Conservation (phyloP, 768 basidiomycete species). For the Pleurotus salmoneostramineus region DNA sequence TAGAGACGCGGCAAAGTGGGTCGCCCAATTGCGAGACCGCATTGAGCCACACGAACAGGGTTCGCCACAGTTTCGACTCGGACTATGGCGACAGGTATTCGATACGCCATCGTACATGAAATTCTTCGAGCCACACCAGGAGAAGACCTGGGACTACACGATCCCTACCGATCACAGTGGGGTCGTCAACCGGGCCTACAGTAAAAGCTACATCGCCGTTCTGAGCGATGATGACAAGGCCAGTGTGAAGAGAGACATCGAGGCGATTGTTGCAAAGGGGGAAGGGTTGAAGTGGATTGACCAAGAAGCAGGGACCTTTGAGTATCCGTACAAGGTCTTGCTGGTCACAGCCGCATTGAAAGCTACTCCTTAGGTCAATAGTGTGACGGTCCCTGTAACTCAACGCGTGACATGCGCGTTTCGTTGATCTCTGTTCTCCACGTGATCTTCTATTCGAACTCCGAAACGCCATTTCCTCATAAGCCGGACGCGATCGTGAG, state of each 20-base stretch:
- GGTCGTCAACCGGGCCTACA: slow-evolving; percentile 63
- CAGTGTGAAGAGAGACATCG: slow-evolving; percentile 46
- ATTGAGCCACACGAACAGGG: slow-evolving; percentile 68
- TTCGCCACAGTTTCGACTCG: slow-evolving; percentile 80
- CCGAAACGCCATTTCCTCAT: slow-evolving; percentile 10
- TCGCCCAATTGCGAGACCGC: slow-evolving; percentile 63
- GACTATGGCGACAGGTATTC: slow-evolving; percentile 71
- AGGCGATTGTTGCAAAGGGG: slow-evolving; percentile 51
- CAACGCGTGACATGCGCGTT: slow-evolving; percentile 6
- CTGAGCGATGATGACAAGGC: slow-evolving; percentile 54
- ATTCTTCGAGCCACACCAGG: slow-evolving; percentile 56
- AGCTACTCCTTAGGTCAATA: neutral
- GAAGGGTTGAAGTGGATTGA: slow-evolving; percentile 76
- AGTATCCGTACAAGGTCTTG: slow-evolving; percentile 74
- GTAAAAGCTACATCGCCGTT: slow-evolving; percentile 83
- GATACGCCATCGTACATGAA: slow-evolving; percentile 54
- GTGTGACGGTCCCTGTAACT: neutral
- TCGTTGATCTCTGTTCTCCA: slow-evolving; percentile 7
- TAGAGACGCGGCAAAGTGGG: slow-evolving; percentile 68
- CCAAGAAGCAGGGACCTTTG: slow-evolving; percentile 65
- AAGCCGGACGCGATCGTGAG: slow-evolving; percentile 9
- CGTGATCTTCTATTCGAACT: slow-evolving; percentile 7
- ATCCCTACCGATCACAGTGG: slow-evolving; percentile 50
- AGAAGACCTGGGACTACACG: slow-evolving; percentile 50
- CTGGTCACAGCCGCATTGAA: slow-evolving; percentile 37